Evolutionary conservation across 2,329 filamentous ascomycete species (phyloP), one percentile per base, ranked within the genome.

Genomic region (Talaromyces sp.): DNA sequence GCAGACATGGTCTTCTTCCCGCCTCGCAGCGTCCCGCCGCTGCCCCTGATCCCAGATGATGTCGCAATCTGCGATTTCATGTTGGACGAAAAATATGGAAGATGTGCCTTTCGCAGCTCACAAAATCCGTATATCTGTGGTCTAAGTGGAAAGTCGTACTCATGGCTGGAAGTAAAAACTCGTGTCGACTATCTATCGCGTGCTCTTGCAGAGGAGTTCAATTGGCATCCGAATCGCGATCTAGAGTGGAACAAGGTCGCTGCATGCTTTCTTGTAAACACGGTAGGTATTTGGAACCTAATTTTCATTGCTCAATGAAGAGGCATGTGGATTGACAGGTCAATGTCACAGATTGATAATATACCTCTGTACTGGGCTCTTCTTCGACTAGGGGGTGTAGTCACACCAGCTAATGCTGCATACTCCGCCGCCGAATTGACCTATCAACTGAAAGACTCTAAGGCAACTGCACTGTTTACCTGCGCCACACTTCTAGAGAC

Each of bases 181-280:
- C 83, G 89, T 23, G 84, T 89, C 9, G 87, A 91, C 31, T 81
- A 79, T 60, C 81, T 95, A 23, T 84, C 91, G 16, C 84, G 88
- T 63, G 88, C 84, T 23, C 77, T 96, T 37, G 83, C 84, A 44
- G 87, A 89, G 72, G 86, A 90, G 66, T 82, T 95, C 64, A 87
- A 85, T 48, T 92, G 90, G 83, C 75, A 82, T 52, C 86, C 88
- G 7, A 88, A 90, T 67, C 75, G 86, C 62, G 90, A 88, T 12
- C 85, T 85, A 0, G 89, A 93, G 72, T 95, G 88, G 88, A 90
- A 95, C 70, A 92, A 92, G 74, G 89, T 93, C 25, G 80, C 91
- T 55, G 88, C 82, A 4, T 79, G 93, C 31, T 96, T 91, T 77
- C 88, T 88, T n/a, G 76, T 92, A 64, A 96, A 96, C 72, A 91